Conservation (phyloP, 2,329 filamentous ascomycete genomes). For the Fusarium austroafricanum region DNA sequence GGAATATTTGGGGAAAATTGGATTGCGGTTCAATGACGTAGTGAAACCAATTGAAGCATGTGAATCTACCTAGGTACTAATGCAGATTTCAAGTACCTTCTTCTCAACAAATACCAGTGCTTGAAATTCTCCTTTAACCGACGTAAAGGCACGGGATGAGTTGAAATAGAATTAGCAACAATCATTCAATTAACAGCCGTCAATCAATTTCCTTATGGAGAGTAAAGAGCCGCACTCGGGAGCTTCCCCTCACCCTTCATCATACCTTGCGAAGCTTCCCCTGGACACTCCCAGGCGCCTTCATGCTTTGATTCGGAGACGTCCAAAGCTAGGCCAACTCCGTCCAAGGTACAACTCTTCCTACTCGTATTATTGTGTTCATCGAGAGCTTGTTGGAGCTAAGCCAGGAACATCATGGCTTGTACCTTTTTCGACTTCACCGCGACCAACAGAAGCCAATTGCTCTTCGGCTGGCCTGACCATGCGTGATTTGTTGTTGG, state of each 20-base stretch:
- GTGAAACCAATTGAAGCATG: slow-evolving; percentile 9
- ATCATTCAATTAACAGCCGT: slow-evolving; percentile 2
- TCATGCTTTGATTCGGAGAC: slow-evolving; percentile 19
- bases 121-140: not conserved
- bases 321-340: slow-evolving; percentile 31
- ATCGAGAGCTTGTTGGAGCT: slow-evolving; percentile 18
- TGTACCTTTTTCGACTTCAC: slow-evolving; percentile 4
- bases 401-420: slow-evolving; percentile 32
- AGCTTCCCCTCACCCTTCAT: slow-evolving; percentile 11
- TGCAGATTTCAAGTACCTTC: not conserved
- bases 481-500: slow-evolving; percentile 39
- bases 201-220: slow-evolving; percentile 25
- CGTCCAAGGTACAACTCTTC: slow-evolving; percentile 21
- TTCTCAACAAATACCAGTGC: not conserved
- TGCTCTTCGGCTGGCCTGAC: slow-evolving; percentile 13
- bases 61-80: not conserved
- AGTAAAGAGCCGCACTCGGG: slow-evolving; percentile 27
- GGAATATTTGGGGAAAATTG: slow-evolving; percentile 23
- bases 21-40: slow-evolving; percentile 38
- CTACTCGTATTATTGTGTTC: slow-evolving; percentile 17
- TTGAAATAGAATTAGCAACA: not conserved
- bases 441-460: slow-evolving; percentile 34
- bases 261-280: slow-evolving; percentile 24
- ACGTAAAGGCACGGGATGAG: not conserved
- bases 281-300: slow-evolving; percentile 7